Evolutionary conservation across 2,329 filamentous ascomycete species (phyloP).

Genomic region (Cordyceps militaris): DNA sequence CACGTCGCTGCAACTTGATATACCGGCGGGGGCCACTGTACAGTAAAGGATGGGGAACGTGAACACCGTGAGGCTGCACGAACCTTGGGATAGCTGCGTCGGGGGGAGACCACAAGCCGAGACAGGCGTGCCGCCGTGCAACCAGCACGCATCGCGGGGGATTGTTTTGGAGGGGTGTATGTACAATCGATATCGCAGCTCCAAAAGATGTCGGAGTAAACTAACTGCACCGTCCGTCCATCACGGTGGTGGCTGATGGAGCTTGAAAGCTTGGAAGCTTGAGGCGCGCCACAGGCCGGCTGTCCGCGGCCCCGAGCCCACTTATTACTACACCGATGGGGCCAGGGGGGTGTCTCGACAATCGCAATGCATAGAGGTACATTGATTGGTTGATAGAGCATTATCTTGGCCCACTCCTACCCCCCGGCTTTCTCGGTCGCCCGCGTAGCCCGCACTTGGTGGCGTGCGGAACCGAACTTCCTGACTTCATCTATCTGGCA

Average conservation of each 20-base stretch:
- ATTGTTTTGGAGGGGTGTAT: too few relatives aligned
- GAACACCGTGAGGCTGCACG: neutral
- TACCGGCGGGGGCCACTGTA: too few relatives aligned
- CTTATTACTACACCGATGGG: neutral
- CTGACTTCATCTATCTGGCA: neutral
- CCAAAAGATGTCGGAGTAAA: too few relatives aligned
- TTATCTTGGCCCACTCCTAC: neutral
- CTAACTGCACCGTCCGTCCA: neutral
- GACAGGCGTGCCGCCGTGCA: neutral
- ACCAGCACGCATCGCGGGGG: neutral
- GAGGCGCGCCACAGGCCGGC: neutral
- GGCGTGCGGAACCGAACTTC: neutral
- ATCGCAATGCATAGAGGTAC: neutral
- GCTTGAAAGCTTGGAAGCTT: neutral
- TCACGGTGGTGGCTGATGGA: neutral
- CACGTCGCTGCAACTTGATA: too few relatives aligned
- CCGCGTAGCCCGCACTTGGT: neutral
- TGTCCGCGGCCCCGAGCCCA: conserved; percentile 10
- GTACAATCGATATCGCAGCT: too few relatives aligned
- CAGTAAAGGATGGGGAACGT: neutral
- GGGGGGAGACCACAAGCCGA: neutral
- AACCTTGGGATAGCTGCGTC: neutral
- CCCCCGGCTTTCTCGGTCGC: neutral
- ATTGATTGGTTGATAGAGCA: neutral
- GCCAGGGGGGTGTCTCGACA: neutral